Base-by-base conservation (phyloP, 2,329 filamentous ascomycete genomes). In the Pyricularia sp. region DNA sequence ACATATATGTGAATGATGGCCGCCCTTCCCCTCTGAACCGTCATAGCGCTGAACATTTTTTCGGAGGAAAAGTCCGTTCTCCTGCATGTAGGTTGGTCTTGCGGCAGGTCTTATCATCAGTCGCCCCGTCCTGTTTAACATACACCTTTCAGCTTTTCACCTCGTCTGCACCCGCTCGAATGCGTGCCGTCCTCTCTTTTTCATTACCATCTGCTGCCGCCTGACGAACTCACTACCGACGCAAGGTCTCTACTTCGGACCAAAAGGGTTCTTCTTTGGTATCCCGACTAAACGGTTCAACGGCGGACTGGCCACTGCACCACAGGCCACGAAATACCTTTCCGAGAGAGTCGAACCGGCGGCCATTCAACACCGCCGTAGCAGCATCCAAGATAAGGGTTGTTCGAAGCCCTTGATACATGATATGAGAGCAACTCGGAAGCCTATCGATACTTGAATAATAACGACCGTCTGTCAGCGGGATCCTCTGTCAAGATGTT, bases 401-500 rank as follows among this genome's bases (percentile, higher is more conserved):
- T 30, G 4, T 64, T 20, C 14, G 17, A 59, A 20, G 36, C 30
- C 20, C 63, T 55, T 64, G 36, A 36, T 65, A 63, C 55, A 36
- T 50, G 59, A 64, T 68, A 68, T 64, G 55, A 63, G 66, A 58
- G 42, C 28, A 12, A 61, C 17, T 25, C 33, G 31, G 65, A 69
- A 42, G 58, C 28, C 12, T 9, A 33, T 31, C 64, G 20, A 50
- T 26, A 25, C 31, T 64, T 68, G 23, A 64, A 33, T 23, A 71
- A 69, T 70, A 31, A 65, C 31, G 26, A 14, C 59, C 20, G 25
- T 23, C 31, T 20, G 50, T 11, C 30, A 25, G 26, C 25, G 31
- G 28, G 28, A 42, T 31, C 64, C 23, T 61, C 36, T 69, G 68
- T 68, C 68, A 80, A 80, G 78, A 78, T 85, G 66, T 86, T 78